phyloP scores from a whole-genome alignment of 2,329 filamentous ascomycete species.

The Neofusicoccum umdonicola region DNA sequence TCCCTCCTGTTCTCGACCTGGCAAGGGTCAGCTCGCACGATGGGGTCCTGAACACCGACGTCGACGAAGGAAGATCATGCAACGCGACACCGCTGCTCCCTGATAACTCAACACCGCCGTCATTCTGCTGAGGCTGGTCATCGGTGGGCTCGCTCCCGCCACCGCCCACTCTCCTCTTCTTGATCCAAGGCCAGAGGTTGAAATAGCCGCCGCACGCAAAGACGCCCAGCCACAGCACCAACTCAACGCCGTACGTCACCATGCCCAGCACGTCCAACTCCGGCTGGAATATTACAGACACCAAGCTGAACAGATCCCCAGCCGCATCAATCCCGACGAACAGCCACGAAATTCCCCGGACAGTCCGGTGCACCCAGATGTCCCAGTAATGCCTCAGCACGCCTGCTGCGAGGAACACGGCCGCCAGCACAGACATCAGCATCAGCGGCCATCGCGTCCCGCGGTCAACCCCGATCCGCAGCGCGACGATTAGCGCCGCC shows the following conservation, averaged over 20 bases:
- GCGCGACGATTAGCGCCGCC: conserved; percentile 57
- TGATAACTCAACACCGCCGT: not conserved
- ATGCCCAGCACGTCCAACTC: conserved; percentile 61
- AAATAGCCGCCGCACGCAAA: conserved; percentile 65
- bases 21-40: conserved; percentile 37
- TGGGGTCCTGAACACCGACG: conserved; percentile 62
- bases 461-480: conserved; percentile 40
- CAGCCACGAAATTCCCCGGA: conserved; percentile 68
- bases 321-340: conserved; percentile 69
- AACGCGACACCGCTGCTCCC: conserved; percentile 35
- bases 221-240: conserved; percentile 65
- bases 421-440: conserved; percentile 66
- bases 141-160: conserved; percentile 9
- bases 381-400: conserved; percentile 69
- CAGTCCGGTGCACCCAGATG: conserved; percentile 64
- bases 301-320: conserved; percentile 65
- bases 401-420: conserved; percentile 61
- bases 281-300: conserved; percentile 63
- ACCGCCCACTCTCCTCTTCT: conserved; percentile 31
- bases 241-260: conserved; percentile 65
- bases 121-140: not conserved
- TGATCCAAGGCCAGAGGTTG: conserved; percentile 60
- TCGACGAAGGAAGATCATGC: conserved; percentile 57
- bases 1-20: conserved; percentile 13
- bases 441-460: conserved; percentile 59